A percentile compares a stretch with the other conserved stretches of the same genome.
phyloP scores from a whole-genome alignment of 2,329 filamentous ascomycete species.

The Rachicladosporium sp. region DNA sequence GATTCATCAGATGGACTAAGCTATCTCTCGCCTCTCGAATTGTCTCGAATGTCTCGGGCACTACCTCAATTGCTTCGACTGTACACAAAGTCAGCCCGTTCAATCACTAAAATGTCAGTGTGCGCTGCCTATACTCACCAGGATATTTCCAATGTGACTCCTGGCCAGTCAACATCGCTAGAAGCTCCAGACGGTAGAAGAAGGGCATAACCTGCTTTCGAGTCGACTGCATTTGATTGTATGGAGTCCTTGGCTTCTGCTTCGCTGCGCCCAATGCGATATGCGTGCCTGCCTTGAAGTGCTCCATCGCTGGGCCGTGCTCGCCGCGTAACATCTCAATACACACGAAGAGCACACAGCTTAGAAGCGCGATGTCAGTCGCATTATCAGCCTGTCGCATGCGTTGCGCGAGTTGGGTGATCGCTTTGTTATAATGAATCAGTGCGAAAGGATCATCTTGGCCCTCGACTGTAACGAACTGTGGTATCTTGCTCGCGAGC shows the following conservation, averaged over 20 bases:
- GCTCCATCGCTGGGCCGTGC: not conserved
- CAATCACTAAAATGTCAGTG: too few relatives aligned
- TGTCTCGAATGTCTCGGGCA: slow-evolving; percentile 2
- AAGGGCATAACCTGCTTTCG: slow-evolving; percentile 2
- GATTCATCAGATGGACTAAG: slow-evolving; percentile 5
- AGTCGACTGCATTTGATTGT: not conserved
- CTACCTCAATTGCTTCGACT: not conserved
- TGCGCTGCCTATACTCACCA: not conserved
- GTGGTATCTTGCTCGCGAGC: not conserved
- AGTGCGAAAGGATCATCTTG: not conserved
- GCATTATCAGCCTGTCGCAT: not conserved
- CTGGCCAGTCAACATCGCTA: slow-evolving; percentile 2
- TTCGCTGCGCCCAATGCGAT: not conserved
- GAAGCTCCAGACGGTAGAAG: slow-evolving; percentile 5
- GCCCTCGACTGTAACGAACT: not conserved
- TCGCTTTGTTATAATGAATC: slow-evolving; percentile 5
- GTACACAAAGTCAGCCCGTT: too few relatives aligned
- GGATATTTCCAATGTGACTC: not conserved
- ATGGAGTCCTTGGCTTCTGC: not conserved
- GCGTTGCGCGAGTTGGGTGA: not conserved
- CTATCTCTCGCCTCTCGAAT: slow-evolving; percentile 2
- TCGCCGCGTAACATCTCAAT: slow-evolving; percentile 4
- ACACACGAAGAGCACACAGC: slow-evolving; percentile 5
- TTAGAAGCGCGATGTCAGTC: slow-evolving; percentile 1
- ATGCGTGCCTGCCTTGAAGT: slow-evolving; percentile 4